Evolutionary conservation across 2,329 filamentous ascomycete genomes (phyloP).

Genomic region (Fusarium sp.): DNA sequence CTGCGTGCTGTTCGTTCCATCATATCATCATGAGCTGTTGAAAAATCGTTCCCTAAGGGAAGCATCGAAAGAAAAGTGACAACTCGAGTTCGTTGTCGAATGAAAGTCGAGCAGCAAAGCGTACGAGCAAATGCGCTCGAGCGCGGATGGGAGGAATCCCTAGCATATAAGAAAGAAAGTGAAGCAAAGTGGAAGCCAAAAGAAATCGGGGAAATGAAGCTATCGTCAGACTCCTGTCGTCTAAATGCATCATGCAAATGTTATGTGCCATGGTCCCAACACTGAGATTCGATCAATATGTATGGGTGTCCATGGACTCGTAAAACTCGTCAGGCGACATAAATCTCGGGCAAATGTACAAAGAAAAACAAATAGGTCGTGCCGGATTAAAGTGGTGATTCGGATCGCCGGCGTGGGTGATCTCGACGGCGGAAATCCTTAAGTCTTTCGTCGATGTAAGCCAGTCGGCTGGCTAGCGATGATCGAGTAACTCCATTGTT

Average conservation of each 20-base stretch:
- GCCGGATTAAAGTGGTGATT: constrained; percentile 62
- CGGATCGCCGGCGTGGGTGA: constrained; percentile 60
- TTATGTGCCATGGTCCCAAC: constrained; percentile 35
- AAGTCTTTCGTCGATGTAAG: constrained; percentile 72
- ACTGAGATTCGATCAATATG: constrained; percentile 32
- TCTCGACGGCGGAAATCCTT: constrained; percentile 67
- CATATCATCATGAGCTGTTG: constrained; percentile 50
- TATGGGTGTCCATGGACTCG: constrained; percentile 44
- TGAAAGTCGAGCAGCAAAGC: constrained; percentile 25
- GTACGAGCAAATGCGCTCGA: constrained; percentile 20
- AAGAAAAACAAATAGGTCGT: constrained; percentile 29
- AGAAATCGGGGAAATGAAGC: constrained; percentile 21
- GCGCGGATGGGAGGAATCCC: constrained; percentile 4
- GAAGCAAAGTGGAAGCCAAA: constrained; percentile 25
- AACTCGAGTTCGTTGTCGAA: constrained; percentile 24
- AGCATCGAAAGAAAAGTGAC: constrained; percentile 27
- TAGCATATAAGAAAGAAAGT: constrained; percentile 34
- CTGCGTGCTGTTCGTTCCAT: constrained; percentile 48
- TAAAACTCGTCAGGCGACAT: constrained; percentile 47
- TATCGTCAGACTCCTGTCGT: constrained; percentile 45
- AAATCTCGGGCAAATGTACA: constrained; percentile 41
- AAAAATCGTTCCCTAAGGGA: constrained; percentile 37
- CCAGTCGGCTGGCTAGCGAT: constrained; percentile 66
- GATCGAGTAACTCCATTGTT: constrained; percentile 56
- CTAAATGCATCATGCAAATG: constrained; percentile 49